These are phyloP conservation scores for Pulicaria dysenterica DNA, from an alignment of 129 eudicot genomes.

Conservation along the genomic window DNA sequence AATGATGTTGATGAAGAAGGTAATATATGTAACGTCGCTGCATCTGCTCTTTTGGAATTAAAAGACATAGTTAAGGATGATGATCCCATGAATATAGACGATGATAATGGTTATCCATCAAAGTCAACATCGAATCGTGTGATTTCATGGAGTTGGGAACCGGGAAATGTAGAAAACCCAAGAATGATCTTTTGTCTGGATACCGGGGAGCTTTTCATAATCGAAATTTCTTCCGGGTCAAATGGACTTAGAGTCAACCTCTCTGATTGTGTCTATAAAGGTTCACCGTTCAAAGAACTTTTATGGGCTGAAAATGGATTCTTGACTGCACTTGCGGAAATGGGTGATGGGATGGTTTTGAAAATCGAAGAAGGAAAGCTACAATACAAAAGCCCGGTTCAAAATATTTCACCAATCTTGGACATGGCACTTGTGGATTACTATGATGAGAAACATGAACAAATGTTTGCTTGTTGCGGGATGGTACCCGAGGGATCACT, in stretches of 20 bases:
- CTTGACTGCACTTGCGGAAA: slow-evolving; percentile 77
- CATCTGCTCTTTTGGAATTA: slow-evolving; percentile 90
- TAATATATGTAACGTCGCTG: slow-evolving; percentile 81
- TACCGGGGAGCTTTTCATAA: slow-evolving; percentile 74
- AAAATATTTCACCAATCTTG: slow-evolving; percentile 89
- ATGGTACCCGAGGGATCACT: slow-evolving; percentile 92
- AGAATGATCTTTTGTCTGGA: slow-evolving; percentile 78
- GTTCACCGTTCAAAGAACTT: slow-evolving; percentile 65
- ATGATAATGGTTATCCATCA: slow-evolving; percentile 37
- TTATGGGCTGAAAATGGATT: slow-evolving; percentile 84
- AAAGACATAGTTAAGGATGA: slow-evolving; percentile 71
- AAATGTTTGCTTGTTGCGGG: slow-evolving; percentile 97
- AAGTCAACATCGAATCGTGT: slow-evolving; percentile 64
- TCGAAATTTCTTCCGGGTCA: slow-evolving; percentile 57
- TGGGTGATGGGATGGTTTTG: slow-evolving; percentile 96
- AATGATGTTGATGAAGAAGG: slow-evolving; percentile 95
- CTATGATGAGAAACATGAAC: slow-evolving; percentile 88
- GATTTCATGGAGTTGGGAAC: slow-evolving; percentile 96
- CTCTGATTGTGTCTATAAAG: slow-evolving; percentile 78
- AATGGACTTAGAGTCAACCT: slow-evolving; percentile 63
- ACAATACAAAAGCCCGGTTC: slow-evolving; percentile 60
- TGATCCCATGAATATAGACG: slow-evolving; percentile 93
- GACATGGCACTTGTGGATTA: slow-evolving; percentile 83
- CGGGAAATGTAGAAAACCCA: slow-evolving; percentile 50
- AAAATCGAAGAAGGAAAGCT: slow-evolving; percentile 75